Evolutionary conservation across 352 stramenopile genomes (phyloP).

Genomic region (Pythium pyrilobum): DNA sequence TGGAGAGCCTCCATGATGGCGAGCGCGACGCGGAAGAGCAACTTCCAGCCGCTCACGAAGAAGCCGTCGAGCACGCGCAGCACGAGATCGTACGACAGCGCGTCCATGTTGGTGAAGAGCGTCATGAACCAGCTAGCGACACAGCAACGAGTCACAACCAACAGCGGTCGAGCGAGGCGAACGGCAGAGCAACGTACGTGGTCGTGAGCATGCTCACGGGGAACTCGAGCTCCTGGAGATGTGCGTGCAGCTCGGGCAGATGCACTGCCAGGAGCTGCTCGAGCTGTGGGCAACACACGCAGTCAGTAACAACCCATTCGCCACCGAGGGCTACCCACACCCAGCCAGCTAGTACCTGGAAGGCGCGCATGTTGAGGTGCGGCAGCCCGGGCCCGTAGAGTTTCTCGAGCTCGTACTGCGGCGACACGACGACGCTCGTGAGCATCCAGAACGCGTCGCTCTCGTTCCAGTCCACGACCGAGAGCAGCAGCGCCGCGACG

Average conservation of each 20-base stretch:
- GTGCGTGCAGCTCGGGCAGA: slow-evolving; percentile 31
- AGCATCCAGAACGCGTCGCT: slow-evolving; percentile 66
- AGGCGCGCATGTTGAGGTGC: slow-evolving; percentile 60
- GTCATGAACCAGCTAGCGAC: slow-evolving; percentile 76
- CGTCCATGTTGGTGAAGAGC: slow-evolving; percentile 73
- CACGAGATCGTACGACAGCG: slow-evolving; percentile 50
- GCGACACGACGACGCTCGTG: slow-evolving; percentile 44
- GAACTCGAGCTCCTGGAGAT: slow-evolving; percentile 58
- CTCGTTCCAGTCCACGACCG: slow-evolving; percentile 62
- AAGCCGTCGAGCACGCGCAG: slow-evolving; percentile 63
- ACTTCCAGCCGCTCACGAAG: slow-evolving; percentile 65
- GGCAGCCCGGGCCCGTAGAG: slow-evolving; percentile 55
- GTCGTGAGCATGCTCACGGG: slow-evolving; percentile 66
- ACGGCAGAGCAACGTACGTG: slow-evolving; percentile 37
- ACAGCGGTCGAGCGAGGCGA: neutral
- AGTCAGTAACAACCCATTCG: no score
- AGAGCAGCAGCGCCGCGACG: slow-evolving; percentile 55
- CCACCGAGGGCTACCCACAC: no score
- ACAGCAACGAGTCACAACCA: neutral
- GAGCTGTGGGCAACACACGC: slow-evolving; percentile 26
- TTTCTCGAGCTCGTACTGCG: slow-evolving; percentile 49
- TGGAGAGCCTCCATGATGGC: slow-evolving; percentile 49
- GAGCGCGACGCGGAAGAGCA: slow-evolving; percentile 61
- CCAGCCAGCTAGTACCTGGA: slow-evolving; percentile 32
- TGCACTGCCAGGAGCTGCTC: slow-evolving; percentile 40